A percentile compares a stretch with the other conserved stretches of the same genome.
Evolutionary conservation across 177 flowering plant species (phyloP).

Genomic region (Vitis hybrid): DNA sequence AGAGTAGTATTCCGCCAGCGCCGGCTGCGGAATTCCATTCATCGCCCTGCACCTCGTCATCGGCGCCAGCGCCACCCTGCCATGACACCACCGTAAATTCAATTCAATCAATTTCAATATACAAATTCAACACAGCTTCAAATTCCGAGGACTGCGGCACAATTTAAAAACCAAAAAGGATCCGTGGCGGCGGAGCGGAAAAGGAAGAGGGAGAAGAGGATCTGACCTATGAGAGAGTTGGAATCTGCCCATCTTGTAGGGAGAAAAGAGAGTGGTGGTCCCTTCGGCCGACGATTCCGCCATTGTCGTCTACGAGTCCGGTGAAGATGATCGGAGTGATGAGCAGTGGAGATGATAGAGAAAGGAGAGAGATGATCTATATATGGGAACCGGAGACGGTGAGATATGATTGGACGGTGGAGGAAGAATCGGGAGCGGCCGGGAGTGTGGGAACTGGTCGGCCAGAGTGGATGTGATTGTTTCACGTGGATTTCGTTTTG

Average conservation of each 20-base stretch:
- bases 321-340: too few species aligned
- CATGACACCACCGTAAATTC: neutral
- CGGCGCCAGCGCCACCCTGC: slow-evolving; percentile 90
- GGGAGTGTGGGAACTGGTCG: too few species aligned
- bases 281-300: slow-evolving; percentile 25
- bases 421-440: too few species aligned
- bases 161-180: neutral
- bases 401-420: too few species aligned
- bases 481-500: too few species aligned
- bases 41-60: slow-evolving; percentile 94
- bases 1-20: slow-evolving; percentile 66
- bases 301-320: slow-evolving; percentile 19
- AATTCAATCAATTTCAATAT: neutral
- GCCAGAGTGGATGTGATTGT: too few species aligned
- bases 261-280: slow-evolving; percentile 54
- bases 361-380: too few species aligned
- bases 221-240: slow-evolving; percentile 81
- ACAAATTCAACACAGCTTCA: neutral
- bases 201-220: neutral
- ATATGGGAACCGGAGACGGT: too few species aligned
- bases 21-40: slow-evolving; percentile 56
- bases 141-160: neutral
- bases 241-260: slow-evolving; percentile 75
- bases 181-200: neutral
- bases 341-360: too few species aligned